These are phyloP conservation scores for Aspergillus haitiensis DNA, from an alignment of 495 filamentous ascomycete genomes.

Conservation along the genomic window DNA sequence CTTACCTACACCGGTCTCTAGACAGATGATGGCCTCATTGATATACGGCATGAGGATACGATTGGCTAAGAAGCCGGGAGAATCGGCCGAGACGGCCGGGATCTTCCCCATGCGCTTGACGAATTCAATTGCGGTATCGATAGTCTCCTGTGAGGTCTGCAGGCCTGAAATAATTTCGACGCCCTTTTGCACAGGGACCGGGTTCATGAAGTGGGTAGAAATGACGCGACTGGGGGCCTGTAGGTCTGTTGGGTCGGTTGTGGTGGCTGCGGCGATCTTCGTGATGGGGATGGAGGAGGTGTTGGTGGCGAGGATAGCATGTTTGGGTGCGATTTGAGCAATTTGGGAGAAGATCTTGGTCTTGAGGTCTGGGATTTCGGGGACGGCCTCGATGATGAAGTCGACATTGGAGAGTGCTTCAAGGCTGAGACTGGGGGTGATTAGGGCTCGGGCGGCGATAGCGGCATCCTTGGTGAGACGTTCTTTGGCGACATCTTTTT, in stretches of 20 bases:
- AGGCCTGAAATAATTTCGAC: conserved; percentile 95
- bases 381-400: conserved; percentile 97
- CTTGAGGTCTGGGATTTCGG: conserved; percentile 88
- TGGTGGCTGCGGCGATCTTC: conserved; percentile 85
- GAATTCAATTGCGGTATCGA: conserved; percentile 82
- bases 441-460: conserved; percentile 63
- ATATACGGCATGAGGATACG: conserved; percentile 99
- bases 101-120: conserved; percentile 93
- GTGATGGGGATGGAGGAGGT: conserved; percentile 98
- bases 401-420: conserved; percentile 82
- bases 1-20: conserved; percentile 87
- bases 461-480: conserved; percentile 78
- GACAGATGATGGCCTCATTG: conserved; percentile 95
- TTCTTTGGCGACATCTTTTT: conserved; percentile 85
- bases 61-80: conserved; percentile 94
- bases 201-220: conserved; percentile 99
- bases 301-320: conserved; percentile 94
- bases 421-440: conserved; percentile 69
- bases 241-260: conserved; percentile 70
- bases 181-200: conserved; percentile 93
- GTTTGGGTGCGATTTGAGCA: conserved; percentile 77
- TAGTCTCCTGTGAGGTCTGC: conserved; percentile 80
- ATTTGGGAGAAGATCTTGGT: conserved; percentile 81
- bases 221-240: conserved; percentile 85
- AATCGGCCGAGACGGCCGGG: conserved; percentile 79